phyloP scores from a whole-genome alignment of 2,329 filamentous ascomycete genomes.

The Rhytidhysteron rufulum region DNA sequence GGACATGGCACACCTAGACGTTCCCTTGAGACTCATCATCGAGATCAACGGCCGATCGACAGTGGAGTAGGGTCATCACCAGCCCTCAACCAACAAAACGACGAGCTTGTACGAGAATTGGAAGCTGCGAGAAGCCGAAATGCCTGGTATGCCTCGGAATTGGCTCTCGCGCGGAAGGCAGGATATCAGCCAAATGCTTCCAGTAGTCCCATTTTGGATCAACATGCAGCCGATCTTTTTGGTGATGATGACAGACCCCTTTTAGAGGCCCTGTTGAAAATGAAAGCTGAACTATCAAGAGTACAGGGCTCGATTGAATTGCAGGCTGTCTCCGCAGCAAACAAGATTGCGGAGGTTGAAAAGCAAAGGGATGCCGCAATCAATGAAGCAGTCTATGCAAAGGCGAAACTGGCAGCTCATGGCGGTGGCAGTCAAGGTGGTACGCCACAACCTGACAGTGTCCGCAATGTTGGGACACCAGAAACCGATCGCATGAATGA shows the following conservation, averaged over 20 bases:
- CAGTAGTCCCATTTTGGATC: slow-evolving; percentile 70
- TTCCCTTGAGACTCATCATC: slow-evolving; percentile 30
- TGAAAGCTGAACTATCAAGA: slow-evolving; percentile 83
- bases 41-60: slow-evolving; percentile 50
- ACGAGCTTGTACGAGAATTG: slow-evolving; percentile 78
- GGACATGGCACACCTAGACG: slow-evolving; percentile 25
- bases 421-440: slow-evolving; percentile 61
- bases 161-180: slow-evolving; percentile 84
- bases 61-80: slow-evolving; percentile 58
- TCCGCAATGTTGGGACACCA: slow-evolving; percentile 55
- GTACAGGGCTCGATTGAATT: slow-evolving; percentile 88
- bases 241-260: slow-evolving; percentile 89
- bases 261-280: slow-evolving; percentile 85
- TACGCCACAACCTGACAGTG: slow-evolving; percentile 52
- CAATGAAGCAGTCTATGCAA: slow-evolving; percentile 90
- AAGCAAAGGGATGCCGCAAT: slow-evolving; percentile 93
- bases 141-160: slow-evolving; percentile 94
- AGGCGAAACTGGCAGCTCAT: slow-evolving; percentile 84
- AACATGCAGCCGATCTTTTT: slow-evolving; percentile 72
- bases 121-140: slow-evolving; percentile 81
- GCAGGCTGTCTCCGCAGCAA: slow-evolving; percentile 79
- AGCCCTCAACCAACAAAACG: slow-evolving; percentile 60
- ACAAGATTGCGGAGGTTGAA: slow-evolving; percentile 88
- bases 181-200: slow-evolving; percentile 75
- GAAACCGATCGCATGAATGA: slow-evolving; percentile 69